Evolutionary conservation across 2,329 filamentous ascomycete genomes (phyloP).

Genomic region (Aspergillus sp.): DNA sequence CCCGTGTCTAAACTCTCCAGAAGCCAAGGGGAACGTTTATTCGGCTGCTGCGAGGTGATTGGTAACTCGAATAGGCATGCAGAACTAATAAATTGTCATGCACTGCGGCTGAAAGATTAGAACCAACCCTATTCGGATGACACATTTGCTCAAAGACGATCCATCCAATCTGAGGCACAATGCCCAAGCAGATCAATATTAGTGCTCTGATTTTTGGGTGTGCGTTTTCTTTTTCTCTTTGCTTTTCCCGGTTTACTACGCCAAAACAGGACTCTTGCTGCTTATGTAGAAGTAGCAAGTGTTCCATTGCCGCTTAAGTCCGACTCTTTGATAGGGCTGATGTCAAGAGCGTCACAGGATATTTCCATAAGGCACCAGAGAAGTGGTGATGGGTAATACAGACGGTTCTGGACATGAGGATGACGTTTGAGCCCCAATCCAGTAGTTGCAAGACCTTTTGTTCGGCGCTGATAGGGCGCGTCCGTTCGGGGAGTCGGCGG

Average conservation of each 20-base stretch:
- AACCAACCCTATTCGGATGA: conserved; percentile 1
- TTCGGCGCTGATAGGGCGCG: neutral
- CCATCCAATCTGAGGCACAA: neutral
- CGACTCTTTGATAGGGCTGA: conserved; percentile 14
- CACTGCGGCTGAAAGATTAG: neutral
- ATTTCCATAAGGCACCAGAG: neutral
- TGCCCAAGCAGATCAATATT: neutral
- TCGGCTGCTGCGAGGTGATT: neutral
- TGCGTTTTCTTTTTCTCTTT: neutral
- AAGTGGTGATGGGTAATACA: neutral
- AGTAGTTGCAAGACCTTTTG: neutral
- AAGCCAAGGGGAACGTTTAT: neutral
- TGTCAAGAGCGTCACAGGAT: neutral
- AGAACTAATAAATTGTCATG: neutral
- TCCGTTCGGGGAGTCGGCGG: neutral
- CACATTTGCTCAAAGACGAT: neutral
- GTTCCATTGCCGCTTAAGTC: neutral
- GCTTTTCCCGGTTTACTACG: neutral
- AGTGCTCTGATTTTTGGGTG: neutral
- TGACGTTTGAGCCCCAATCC: neutral
- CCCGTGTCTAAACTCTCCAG: neutral
- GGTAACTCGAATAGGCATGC: neutral
- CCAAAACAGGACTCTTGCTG: neutral
- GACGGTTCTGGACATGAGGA: neutral
- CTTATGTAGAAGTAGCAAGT: conserved; percentile 3